Evolutionary conservation across 257 asterid species (phyloP), one percentile per base, ranked within the genome.

Genomic region (Ilex aquifolium): DNA sequence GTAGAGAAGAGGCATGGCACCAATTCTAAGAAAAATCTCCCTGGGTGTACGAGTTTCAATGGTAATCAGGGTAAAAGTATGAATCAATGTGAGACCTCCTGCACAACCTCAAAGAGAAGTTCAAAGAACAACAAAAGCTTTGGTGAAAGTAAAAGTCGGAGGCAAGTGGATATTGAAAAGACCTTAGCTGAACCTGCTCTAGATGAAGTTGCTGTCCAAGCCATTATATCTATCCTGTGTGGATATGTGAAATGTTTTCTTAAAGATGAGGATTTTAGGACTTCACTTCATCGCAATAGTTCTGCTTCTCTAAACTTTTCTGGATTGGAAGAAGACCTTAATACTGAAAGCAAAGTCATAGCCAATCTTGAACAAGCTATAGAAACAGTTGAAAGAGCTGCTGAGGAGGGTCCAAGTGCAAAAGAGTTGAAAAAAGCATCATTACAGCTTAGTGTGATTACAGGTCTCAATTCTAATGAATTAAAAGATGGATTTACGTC

Each of bases 381-480:
- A 31, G 94, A 89, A 65, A 74, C 56, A 58, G 85, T 76, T 12
- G 97, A 89, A 71, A 77, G 82, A 66, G 86, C 85, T 51, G 85
- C 74, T 2, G 94, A 83, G 69, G 86, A 79, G 60, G 64, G 59
- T 36, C 76, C 77, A 36, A 73, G 69, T 51, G 56, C 73, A n/a
- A 83, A 77, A 69, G 94, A 83, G 61, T 58, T 89, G 82, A 89
- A 81, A 58, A 83, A 77, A 66, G 95, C 95, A 59, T 80, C 94
- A 27, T 53, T 89, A 21, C 88, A 81, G 82, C 97, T 87, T 32
- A 89, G 97, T 77, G 94, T 89, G 10, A 85, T 89, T 52, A 83
- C 97, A 3, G 97, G 97, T n/a, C 59, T 90, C 58, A 87, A 74
- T 68, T 74, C 86, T 16, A 72, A 53, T 52, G 88, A 80, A 61